Percentiles rank a stretch among this genome's conserved stretches.
phyloP scores from a whole-genome alignment of 495 filamentous ascomycete genomes.

The Penicillium manginii region DNA sequence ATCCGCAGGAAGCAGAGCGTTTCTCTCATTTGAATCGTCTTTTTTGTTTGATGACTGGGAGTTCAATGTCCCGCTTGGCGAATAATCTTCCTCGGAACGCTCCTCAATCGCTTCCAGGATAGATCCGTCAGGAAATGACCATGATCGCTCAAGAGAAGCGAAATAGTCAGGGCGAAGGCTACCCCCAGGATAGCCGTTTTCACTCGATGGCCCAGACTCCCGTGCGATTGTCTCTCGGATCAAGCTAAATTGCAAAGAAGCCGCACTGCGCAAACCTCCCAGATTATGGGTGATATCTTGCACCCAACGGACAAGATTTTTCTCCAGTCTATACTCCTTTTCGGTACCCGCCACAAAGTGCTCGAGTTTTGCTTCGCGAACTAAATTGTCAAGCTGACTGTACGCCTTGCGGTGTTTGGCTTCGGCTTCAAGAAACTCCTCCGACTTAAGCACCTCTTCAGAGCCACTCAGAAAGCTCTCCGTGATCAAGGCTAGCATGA shows the following conservation, averaged over 20 bases:
- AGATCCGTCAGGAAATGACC: slow-evolving; percentile 44
- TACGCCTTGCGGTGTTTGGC: slow-evolving; percentile 71
- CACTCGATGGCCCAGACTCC: slow-evolving; percentile 20
- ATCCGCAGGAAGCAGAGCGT: slow-evolving; percentile 61
- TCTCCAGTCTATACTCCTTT: slow-evolving; percentile 77
- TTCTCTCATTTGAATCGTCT: slow-evolving; percentile 17
- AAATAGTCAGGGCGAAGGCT: slow-evolving; percentile 15
- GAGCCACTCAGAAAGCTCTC: slow-evolving; percentile 83
- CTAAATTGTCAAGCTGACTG: slow-evolving; percentile 72
- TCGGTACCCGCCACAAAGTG: slow-evolving; percentile 86
- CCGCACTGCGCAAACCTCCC: slow-evolving; percentile 88
- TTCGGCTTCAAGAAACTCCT: slow-evolving; percentile 67
- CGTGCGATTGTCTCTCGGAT: slow-evolving; percentile 60
- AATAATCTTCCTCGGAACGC: slow-evolving; percentile 61
- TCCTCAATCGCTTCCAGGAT: slow-evolving; percentile 69
- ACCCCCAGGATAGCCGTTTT: slow-evolving; percentile 10
- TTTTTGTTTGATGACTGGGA: slow-evolving; percentile 20
- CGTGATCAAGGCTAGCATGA: slow-evolving; percentile 82
- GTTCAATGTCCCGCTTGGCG: slow-evolving; percentile 30
- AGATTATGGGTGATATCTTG: slow-evolving; percentile 88
- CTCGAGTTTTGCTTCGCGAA: slow-evolving; percentile 88
- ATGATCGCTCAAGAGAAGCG: slow-evolving; percentile 31
- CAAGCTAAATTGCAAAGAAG: slow-evolving; percentile 84
- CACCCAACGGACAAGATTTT: slow-evolving; percentile 79
- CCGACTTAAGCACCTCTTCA: slow-evolving; percentile 71